Base-by-base conservation (phyloP, 495 filamentous ascomycete genomes). In the Baudoinia panamericana region DNA sequence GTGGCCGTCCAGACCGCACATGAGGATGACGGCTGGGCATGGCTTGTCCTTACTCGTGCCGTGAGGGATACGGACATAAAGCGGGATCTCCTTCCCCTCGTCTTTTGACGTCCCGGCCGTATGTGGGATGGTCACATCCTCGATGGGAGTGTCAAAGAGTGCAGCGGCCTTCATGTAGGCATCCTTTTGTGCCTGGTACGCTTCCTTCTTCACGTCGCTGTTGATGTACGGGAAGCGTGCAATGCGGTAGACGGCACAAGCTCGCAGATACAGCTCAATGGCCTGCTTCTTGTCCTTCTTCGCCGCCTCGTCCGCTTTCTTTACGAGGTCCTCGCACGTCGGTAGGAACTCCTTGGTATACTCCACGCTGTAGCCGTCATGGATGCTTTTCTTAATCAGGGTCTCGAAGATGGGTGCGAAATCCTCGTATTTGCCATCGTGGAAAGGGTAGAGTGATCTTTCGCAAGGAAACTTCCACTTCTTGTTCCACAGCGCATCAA, bases 1-100 rank as follows among this genome's bases (percentile, higher is more conserved):
- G 50, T 85, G 82, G 4, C 81, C 81, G 47, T 87, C 82, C 12
- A 85, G 63, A 0, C 81, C 80, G 0, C 78, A 84, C 58, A 83
- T 69, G 10, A 84, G 62, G 11, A 87, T 56, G 6, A 87, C 72
- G 2, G 66, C 63, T 0, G 81, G 78, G 11, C 59, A 61, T 5
- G 57, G 67, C n/a, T 66, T 63, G 5, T 48, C 36, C 0, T 51
- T 33, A 2, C 54, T 50, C 1, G 62, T 64, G 33, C 45, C 45
- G 23, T 53, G 37, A 0, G 81, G 80, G 0, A 71, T 34, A 6
- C 78, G 68, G 18, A 80, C 53, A 50, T 82, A 81, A 1, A 79
- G 54, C 1, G 81, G 79, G 39, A 86, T 76, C 4, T 56, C 19
- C 0, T 57, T 30, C 2, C 67, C 66, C 37, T 82, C 76, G 12